Base-by-base conservation (phyloP, 495 filamentous ascomycete genomes). In the Lepidopterella palustris region DNA sequence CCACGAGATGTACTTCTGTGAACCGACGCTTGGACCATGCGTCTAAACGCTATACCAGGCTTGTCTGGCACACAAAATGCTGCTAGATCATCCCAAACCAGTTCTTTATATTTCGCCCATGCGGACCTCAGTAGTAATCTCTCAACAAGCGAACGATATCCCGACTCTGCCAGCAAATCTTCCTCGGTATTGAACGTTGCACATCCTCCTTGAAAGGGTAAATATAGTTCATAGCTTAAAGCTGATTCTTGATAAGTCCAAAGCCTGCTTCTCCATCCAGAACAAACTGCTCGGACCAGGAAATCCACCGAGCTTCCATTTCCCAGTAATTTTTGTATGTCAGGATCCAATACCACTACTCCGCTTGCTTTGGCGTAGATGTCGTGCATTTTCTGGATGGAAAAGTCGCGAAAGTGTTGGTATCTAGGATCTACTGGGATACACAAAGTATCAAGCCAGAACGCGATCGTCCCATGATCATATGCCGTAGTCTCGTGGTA, bases 201-300 rank as follows among this genome's bases (percentile, higher is more conserved):
- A 18, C 35, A 4, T 2, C 35, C 3, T 3, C 9, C 56, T 9
- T 26, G 56, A 9, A 8, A 25, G 3, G 40, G 56, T 0, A 59
- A 10, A 28, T 20, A 53, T 8, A 55, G 56, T 0, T 24, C 4
- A 53, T 8, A 11, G 2, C 45, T 20, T 15, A 59, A 21, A 3
- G 21, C 15, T 21, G 45, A 18, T 20, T 59, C 56, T 55, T 59
- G 56, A 39, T 29, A 59, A 13, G 56, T 59, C 56, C 56, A 59
- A 1, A 59, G 56, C 11, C 56, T 5, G 10, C 23, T 11, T n/a
- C 18, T 26, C 56, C 56, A 59, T 10, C n/a, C 47, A 23, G 40
- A 55, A 23, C 53, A n/a, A 15, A 29, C 9, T 9, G 53, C 10
- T 2, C 55, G 55, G 8, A 21, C 53, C 40, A 39, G 9, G 52